Conservation (phyloP, 768 basidiomycete genomes). For the Termitomyces sp. region DNA sequence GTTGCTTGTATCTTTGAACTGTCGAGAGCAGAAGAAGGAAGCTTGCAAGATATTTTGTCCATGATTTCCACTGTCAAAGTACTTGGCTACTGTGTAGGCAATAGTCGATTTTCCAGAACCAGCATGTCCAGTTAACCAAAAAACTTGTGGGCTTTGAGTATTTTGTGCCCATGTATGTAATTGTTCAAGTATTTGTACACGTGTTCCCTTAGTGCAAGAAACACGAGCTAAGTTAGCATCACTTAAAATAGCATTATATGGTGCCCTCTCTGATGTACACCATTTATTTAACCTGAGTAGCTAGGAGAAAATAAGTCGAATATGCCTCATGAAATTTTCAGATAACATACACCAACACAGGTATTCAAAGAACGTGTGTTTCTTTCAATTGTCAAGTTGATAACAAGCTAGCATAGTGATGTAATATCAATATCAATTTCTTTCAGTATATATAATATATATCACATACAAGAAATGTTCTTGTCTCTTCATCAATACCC, state of each 20-base stretch:
- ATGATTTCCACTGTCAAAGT: neutral
- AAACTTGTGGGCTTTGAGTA: neutral
- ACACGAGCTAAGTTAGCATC: neutral
- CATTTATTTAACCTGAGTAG: rapidly evolving
- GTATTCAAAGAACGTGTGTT: neutral
- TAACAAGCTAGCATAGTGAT: neutral
- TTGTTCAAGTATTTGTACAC: neutral
- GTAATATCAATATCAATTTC: neutral
- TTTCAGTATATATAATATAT: no score
- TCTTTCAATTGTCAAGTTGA: neutral
- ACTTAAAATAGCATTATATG: neutral
- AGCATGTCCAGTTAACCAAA: no score
- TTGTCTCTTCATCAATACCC: neutral
- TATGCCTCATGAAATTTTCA: neutral
- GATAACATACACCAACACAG: neutral
- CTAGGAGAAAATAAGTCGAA: neutral
- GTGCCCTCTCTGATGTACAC: neutral
- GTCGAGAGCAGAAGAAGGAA: neutral
- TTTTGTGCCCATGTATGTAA: neutral
- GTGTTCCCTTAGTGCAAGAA: neutral
- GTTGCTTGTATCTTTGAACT: neutral
- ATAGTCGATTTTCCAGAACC: no score
- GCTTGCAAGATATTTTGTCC: neutral
- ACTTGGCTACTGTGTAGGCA: neutral
- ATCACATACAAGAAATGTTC: neutral